These are phyloP conservation scores for Neolentinus lepideus DNA, from an alignment of 1,284 basidiomycete genomes.

Conservation along the genomic window DNA sequence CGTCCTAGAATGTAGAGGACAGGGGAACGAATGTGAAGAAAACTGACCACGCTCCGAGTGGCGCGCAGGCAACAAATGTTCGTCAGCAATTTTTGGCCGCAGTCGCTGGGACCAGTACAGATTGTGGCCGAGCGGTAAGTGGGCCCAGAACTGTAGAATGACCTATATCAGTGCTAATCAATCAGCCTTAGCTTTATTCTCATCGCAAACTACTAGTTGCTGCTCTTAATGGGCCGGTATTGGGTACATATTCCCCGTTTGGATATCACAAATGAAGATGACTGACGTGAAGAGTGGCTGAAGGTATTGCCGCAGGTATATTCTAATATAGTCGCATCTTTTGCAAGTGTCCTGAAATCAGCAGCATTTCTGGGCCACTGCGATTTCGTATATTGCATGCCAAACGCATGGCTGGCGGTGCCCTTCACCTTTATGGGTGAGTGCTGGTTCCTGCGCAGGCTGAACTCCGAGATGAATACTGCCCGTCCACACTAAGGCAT, in stretches of 20 bases:
- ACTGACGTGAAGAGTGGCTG: slow-evolving; percentile 4
- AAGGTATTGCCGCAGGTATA: slow-evolving; percentile 63
- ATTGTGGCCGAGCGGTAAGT: slow-evolving; percentile 55
- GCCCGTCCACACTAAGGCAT: slow-evolving; percentile 35
- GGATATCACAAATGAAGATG: neutral
- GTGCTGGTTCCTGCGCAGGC: slow-evolving; percentile 12
- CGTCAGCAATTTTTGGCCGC: slow-evolving; percentile 36
- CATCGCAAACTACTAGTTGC: slow-evolving; percentile 60
- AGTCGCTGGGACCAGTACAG: slow-evolving; percentile 45
- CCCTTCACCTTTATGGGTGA: slow-evolving; percentile 66
- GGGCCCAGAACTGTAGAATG: neutral
- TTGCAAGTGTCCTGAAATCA: too few species aligned
- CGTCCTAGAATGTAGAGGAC: too few species aligned
- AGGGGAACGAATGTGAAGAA: slow-evolving; percentile 51
- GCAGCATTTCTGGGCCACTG: slow-evolving; percentile 64
- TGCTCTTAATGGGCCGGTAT: slow-evolving; percentile 64
- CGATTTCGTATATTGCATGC: slow-evolving; percentile 67
- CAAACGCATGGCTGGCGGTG: slow-evolving; percentile 51
- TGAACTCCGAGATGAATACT: too few species aligned
- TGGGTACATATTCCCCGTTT: slow-evolving; percentile 36
- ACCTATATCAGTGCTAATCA: neutral
- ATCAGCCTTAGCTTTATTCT: slow-evolving; percentile 41
- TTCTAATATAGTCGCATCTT: too few species aligned
- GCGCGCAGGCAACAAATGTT: slow-evolving; percentile 18
- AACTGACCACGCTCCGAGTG: slow-evolving; percentile 4